phyloP scores from a whole-genome alignment of 306 rosid species.

The Pyrus bretschneideri region DNA sequence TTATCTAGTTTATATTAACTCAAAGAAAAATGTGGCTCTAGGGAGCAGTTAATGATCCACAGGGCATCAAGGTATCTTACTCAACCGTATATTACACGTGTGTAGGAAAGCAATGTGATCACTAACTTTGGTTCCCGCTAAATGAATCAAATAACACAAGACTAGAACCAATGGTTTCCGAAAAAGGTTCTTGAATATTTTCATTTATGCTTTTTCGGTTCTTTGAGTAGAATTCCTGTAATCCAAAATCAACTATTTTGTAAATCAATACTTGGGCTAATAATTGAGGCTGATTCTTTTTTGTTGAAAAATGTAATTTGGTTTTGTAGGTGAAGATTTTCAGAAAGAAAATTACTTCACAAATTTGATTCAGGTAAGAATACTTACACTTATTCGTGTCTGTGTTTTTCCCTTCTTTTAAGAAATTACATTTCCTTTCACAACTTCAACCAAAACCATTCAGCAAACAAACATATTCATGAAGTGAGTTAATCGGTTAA shows the following conservation, averaged over 20 bases:
- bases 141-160: constrained; percentile 81
- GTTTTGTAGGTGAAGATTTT: constrained; percentile 69
- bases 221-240: neutral
- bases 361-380: constrained; percentile 88
- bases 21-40: no score
- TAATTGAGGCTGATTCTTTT: neutral
- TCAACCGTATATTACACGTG: no score
- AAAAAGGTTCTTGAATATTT: constrained; percentile 48
- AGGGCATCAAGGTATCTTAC: no score
- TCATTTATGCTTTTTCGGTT: neutral
- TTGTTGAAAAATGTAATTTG: neutral
- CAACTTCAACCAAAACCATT: no score
- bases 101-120: no score
- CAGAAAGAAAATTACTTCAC: constrained; percentile 3
- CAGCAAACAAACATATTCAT: no score
- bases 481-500: no score
- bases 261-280: neutral
- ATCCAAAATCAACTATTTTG: neutral
- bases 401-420: no score
- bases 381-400: neutral
- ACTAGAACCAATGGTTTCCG: constrained; percentile 91
- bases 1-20: no score
- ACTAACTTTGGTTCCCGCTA: constrained; percentile 51
- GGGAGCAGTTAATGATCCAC: no score
- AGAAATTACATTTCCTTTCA: no score